A percentile compares a stretch with the other conserved stretches of the same genome.
phyloP scores from a whole-genome alignment of 208 protist genomes.

The Angomonas deanei region DNA sequence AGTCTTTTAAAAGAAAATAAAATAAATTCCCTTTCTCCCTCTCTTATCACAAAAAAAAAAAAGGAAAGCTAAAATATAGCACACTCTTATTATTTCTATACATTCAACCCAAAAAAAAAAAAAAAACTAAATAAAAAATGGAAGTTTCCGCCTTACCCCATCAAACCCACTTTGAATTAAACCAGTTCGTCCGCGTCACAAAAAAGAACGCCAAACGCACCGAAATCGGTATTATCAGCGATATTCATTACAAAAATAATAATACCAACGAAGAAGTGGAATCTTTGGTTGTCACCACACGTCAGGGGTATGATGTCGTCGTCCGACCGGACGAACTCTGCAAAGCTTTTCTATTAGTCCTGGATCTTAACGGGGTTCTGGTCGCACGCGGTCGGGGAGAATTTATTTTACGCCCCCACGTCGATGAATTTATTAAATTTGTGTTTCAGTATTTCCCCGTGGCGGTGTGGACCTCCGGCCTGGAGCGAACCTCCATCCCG shows the following conservation, averaged over 20 bases:
- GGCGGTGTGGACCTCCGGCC: conserved; percentile 86
- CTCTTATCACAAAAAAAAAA: too few relatives aligned
- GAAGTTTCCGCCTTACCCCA: neutral
- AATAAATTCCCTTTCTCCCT: neutral
- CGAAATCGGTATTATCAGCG: conserved; percentile 75
- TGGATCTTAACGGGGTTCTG: conserved; percentile 89
- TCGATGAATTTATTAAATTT: conserved; percentile 74
- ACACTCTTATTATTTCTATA: conserved; percentile 9
- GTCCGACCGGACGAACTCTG: conserved; percentile 43
- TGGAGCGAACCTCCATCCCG: conserved; percentile 76
- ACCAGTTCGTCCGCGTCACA: conserved; percentile 85
- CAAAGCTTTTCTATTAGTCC: conserved; percentile 78
- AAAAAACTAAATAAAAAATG: neutral
- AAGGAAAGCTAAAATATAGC: too few relatives aligned
- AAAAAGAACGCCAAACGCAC: conserved; percentile 38
- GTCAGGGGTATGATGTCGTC: conserved; percentile 78
- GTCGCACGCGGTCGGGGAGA: conserved; percentile 59
- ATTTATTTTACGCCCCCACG: conserved; percentile 69
- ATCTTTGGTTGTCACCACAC: conserved; percentile 56
- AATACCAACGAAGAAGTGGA: neutral
- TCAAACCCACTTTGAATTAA: conserved; percentile 44
- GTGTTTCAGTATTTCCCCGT: conserved; percentile 87
- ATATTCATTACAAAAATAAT: conserved; percentile 46
- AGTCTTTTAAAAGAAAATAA: neutral
- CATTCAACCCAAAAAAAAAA: conserved; percentile 1